phyloP scores from a whole-genome alignment of 768 basidiomycete species.

The Tylopilus cervinicoccineus region DNA sequence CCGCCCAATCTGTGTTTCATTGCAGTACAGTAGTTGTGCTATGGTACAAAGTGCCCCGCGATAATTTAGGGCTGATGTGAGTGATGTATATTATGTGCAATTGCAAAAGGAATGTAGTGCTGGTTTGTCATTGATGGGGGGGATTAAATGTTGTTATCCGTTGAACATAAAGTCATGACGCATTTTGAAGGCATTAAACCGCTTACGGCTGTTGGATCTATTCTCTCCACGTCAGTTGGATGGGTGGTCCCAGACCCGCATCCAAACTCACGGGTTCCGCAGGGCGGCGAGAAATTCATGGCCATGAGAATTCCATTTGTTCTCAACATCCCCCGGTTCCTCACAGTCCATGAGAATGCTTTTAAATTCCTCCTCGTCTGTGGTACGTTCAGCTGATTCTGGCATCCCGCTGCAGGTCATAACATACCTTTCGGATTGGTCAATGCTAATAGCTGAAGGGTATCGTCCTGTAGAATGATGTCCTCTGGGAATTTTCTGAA shows the following conservation, averaged over 20 bases:
- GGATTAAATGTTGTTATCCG: constrained; percentile 10
- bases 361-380: constrained; percentile 16
- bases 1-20: not conserved
- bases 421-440: constrained; percentile 18
- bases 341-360: constrained; percentile 18
- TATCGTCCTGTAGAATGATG: constrained; percentile 21
- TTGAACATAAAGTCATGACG: constrained; percentile 32
- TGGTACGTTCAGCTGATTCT: not conserved
- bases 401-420: not conserved
- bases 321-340: constrained; percentile 2
- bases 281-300: constrained; percentile 16
- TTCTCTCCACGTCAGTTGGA: not conserved
- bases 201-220: constrained; percentile 1
- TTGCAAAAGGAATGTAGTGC: not conserved
- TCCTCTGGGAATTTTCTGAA: constrained; percentile 2
- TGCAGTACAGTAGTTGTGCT: constrained; percentile 2
- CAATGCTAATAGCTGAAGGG: constrained; percentile 22
- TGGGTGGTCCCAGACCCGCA: not conserved
- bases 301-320: constrained; percentile 23
- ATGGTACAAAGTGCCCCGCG: constrained; percentile 6
- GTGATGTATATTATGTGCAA: constrained; percentile 6
- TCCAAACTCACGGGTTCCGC: constrained; percentile 14
- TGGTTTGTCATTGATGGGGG: not conserved
- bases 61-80: not conserved
- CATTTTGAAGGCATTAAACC: constrained; percentile 25